Evolutionary conservation across 1,139 yeast species (phyloP).

Genomic region (Suhomyces bribrorum): DNA sequence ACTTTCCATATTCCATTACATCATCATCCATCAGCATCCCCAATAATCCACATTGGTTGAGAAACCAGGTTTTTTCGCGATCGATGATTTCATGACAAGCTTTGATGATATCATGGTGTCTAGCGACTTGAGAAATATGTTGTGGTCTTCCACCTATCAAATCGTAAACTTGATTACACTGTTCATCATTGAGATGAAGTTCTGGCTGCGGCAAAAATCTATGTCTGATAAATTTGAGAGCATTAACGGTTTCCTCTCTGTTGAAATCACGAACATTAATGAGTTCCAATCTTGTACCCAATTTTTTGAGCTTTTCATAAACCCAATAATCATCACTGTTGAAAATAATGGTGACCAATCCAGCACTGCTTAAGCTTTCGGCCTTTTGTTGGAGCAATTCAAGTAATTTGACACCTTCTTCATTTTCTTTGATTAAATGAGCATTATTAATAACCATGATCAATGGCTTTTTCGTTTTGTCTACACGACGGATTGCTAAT

Average conservation of each 20-base stretch:
- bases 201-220: constrained; percentile 42
- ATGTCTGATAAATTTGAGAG: constrained; percentile 55
- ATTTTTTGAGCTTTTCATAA: constrained; percentile 69
- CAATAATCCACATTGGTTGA: constrained; percentile 77
- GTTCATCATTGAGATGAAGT: constrained; percentile 24
- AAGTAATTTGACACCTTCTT: constrained; percentile 67
- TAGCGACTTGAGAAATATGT: constrained; percentile 73
- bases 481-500: constrained; percentile 58
- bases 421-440: constrained; percentile 73
- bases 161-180: constrained; percentile 61
- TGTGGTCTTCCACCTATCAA: constrained; percentile 86
- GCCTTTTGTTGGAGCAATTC: constrained; percentile 84
- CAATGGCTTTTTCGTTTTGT: constrained; percentile 49
- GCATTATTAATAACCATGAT: constrained; percentile 72
- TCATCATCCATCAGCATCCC: constrained; percentile 86
- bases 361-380: constrained; percentile 73
- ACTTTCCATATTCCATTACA: constrained; percentile 84
- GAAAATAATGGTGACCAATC: constrained; percentile 72
- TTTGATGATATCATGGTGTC: constrained; percentile 57
- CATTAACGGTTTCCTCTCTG: constrained; percentile 56
- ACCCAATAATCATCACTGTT: constrained; percentile 89
- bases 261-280: constrained; percentile 69
- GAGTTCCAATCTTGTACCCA: constrained; percentile 75
- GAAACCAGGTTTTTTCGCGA: constrained; percentile 81
- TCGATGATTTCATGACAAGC: constrained; percentile 76